Conservation (phyloP, 306 rosid genomes). For the Styphnolobium japonicum region DNA sequence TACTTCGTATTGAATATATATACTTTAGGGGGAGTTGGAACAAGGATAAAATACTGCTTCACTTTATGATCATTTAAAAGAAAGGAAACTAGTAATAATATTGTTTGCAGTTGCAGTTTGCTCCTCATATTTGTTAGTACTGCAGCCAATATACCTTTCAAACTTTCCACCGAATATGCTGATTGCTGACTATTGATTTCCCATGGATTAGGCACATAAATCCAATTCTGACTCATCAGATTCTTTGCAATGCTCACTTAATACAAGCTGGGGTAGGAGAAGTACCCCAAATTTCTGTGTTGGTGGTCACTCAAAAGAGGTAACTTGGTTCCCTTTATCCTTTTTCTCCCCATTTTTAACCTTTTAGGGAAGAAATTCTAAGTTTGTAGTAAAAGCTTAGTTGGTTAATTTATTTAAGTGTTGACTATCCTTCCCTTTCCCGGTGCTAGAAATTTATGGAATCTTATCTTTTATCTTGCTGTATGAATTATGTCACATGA, state of each 20-base stretch:
- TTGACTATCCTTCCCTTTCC: neutral
- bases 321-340: conserved; percentile 4
- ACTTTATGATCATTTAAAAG: neutral
- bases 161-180: neutral
- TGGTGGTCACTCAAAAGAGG: conserved; percentile 24
- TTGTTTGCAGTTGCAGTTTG: neutral
- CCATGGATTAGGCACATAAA: conserved; percentile 25
- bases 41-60: neutral
- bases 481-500: neutral
- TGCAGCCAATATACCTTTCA: neutral
- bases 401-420: neutral
- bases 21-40: neutral
- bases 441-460: neutral
- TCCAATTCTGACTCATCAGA: conserved; percentile 29
- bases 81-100: conserved; percentile 4
- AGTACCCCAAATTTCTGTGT: conserved; percentile 23
- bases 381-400: neutral
- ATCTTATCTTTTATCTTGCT: neutral
- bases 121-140: neutral
- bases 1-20: neutral
- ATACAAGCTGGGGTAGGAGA: conserved; percentile 19
- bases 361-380: neutral
- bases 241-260: conserved; percentile 29
- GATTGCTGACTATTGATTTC: conserved; percentile 22
- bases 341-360: neutral